A percentile compares a stretch with the other conserved stretches of the same genome.
Evolutionary conservation across 2,329 filamentous ascomycete genomes (phyloP).

Genomic region (Cadophora gregata): DNA sequence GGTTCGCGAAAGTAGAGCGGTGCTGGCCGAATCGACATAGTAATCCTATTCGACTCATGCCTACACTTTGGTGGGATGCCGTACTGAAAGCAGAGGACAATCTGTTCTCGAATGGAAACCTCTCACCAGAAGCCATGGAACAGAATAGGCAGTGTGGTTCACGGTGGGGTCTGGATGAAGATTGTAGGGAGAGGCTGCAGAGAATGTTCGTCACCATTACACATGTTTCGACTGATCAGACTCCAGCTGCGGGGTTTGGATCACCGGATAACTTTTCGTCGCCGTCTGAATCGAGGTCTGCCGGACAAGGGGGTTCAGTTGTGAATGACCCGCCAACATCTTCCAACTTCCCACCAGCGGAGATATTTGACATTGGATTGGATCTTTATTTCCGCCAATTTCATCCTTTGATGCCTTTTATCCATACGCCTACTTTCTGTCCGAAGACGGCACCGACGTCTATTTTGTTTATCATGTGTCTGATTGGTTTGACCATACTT

Average conservation of each 20-base stretch:
- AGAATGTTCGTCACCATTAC: slow-evolving; percentile 44
- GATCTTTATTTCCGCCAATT: slow-evolving; percentile 61
- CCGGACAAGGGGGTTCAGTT: slow-evolving; percentile 39
- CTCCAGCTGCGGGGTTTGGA: slow-evolving; percentile 25
- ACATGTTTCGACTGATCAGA: slow-evolving; percentile 32
- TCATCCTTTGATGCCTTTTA: slow-evolving; percentile 57
- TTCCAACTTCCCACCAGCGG: slow-evolving; percentile 54
- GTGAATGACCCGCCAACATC: slow-evolving; percentile 33
- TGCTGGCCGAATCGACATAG: slow-evolving; percentile 50
- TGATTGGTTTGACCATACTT: slow-evolving; percentile 57
- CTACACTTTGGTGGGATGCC: slow-evolving; percentile 49
- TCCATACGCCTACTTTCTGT: slow-evolving; percentile 59
- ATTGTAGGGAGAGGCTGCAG: slow-evolving; percentile 49
- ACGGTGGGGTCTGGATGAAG: slow-evolving; percentile 48
- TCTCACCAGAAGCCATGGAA: slow-evolving; percentile 34
- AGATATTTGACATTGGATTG: slow-evolving; percentile 59
- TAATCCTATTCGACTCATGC: slow-evolving; percentile 48
- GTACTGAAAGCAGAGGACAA: slow-evolving; percentile 47
- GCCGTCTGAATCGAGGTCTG: slow-evolving; percentile 38
- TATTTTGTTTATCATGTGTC: slow-evolving; percentile 57
- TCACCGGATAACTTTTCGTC: slow-evolving; percentile 32
- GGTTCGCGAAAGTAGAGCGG: slow-evolving; percentile 50
- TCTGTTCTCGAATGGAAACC: slow-evolving; percentile 45
- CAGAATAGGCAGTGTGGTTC: slow-evolving; percentile 43
- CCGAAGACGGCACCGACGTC: slow-evolving; percentile 54